phyloP scores from a whole-genome alignment of 129 eudicot species.

The Escallonia herrerae region DNA sequence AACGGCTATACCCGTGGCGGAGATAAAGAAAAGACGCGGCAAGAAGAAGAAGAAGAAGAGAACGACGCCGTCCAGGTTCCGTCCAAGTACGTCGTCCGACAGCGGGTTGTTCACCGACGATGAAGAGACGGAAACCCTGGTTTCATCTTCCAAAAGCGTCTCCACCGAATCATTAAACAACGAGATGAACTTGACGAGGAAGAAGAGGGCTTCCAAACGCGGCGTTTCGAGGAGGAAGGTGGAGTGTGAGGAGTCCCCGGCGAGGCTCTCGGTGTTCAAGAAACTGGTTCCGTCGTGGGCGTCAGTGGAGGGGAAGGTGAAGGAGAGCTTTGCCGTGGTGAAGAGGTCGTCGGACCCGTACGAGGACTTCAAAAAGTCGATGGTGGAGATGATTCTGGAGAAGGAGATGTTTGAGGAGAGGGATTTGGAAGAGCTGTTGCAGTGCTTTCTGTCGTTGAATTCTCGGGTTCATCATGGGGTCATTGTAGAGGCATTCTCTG shows the following conservation, averaged over 20 bases:
- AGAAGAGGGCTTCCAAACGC: background rate
- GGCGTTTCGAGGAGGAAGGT: conserved; percentile 22
- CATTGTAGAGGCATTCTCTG: conserved; percentile 70
- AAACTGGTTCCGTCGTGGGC: conserved; percentile 68
- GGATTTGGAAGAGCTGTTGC: conserved; percentile 77
- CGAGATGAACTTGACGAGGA: conserved; percentile 17
- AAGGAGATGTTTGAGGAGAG: conserved; percentile 64
- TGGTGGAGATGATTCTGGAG: conserved; percentile 90
- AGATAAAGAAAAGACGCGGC: conserved; percentile 37
- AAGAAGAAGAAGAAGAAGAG: conserved; percentile 22
- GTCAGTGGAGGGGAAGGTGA: conserved; percentile 67
- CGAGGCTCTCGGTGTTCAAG: conserved; percentile 70
- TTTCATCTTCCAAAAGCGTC: conserved; percentile 58
- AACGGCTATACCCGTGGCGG: background rate
- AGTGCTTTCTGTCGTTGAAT: conserved; percentile 74
- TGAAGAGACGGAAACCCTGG: conserved; percentile 56
- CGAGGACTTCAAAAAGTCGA: conserved; percentile 79
- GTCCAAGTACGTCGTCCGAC: conserved; percentile 53
- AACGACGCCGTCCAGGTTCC: conserved; percentile 11
- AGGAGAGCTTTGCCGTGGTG: conserved; percentile 90
- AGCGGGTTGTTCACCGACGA: conserved; percentile 38
- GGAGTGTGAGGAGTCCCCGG: conserved; percentile 53
- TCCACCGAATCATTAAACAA: conserved; percentile 53
- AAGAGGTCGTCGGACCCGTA: conserved; percentile 77
- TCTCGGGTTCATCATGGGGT: conserved; percentile 56